phyloP scores from a whole-genome alignment of 495 filamentous ascomycete genomes.

The Wilcoxina mikolae region DNA sequence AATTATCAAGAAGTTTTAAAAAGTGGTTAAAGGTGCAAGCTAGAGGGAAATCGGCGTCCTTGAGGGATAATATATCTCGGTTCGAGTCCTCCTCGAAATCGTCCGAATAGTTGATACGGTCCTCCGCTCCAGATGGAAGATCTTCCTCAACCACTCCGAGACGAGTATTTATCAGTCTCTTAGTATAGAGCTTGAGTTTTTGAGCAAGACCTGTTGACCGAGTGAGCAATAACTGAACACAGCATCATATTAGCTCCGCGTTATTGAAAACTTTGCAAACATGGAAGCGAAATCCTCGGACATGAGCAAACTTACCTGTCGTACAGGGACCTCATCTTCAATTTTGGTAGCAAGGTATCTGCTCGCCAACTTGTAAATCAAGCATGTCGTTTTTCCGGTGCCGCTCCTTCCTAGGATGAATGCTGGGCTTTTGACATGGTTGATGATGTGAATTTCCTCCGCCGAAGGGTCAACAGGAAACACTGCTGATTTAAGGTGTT shows the following conservation, averaged over 20 bases:
- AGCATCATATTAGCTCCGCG: too few species aligned
- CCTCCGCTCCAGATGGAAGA: constrained; percentile 6
- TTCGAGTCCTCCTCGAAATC: background rate
- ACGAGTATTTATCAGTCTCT: constrained; percentile 26
- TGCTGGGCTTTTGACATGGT: constrained; percentile 26
- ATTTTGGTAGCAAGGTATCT: constrained; percentile 21
- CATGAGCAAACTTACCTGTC: constrained; percentile 28
- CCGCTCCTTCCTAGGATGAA: constrained; percentile 35
- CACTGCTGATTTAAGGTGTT: constrained; percentile 11
- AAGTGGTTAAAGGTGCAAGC: constrained; percentile 34
- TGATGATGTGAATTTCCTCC: constrained; percentile 30
- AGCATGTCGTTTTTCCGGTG: constrained; percentile 35
- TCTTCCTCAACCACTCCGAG: background rate
- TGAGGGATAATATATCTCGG: constrained; percentile 22
- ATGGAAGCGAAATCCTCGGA: too few species aligned
- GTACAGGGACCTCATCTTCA: constrained; percentile 10
- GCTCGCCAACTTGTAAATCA: constrained; percentile 32
- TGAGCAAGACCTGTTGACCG: constrained; percentile 29
- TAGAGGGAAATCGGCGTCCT: constrained; percentile 30
- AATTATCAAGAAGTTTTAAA: constrained; percentile 30
- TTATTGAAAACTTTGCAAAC: background rate
- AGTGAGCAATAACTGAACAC: constrained; percentile 35
- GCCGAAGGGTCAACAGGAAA: constrained; percentile 33
- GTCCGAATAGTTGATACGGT: too few species aligned
- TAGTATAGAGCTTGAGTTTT: constrained; percentile 29